phyloP scores from a whole-genome alignment of 192 early-diverging fungal species.

The Coemansia sp. region DNA sequence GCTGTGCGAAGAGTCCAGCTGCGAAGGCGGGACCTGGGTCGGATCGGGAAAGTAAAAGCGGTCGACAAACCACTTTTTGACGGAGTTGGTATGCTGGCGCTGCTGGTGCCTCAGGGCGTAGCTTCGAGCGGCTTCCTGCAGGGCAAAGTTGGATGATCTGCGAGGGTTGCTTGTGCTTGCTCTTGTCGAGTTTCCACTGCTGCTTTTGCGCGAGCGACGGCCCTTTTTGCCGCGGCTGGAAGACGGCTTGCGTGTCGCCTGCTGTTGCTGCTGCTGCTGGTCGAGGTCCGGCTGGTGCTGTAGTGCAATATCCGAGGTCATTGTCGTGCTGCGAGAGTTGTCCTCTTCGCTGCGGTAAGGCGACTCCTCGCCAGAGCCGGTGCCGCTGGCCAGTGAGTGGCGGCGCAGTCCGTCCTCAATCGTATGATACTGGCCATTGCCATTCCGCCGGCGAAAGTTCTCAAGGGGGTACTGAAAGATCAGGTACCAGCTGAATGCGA shows the following conservation, averaged over 20 bases:
- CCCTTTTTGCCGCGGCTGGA: slow-evolving; percentile 15
- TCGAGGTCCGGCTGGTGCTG: slow-evolving; percentile 9
- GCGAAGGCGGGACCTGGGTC: slow-evolving; percentile 41
- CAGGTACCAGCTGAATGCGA: slow-evolving; percentile 48
- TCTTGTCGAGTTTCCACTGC: slow-evolving; percentile 3
- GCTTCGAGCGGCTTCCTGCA: slow-evolving; percentile 40
- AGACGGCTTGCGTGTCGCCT: background rate
- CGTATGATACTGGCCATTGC: slow-evolving; percentile 26
- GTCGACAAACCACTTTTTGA: slow-evolving; percentile 46
- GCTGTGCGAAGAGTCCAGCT: slow-evolving; percentile 6
- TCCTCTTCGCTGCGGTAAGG: slow-evolving; percentile 26
- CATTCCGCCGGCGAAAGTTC: slow-evolving; percentile 26
- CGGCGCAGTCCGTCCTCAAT: slow-evolving; percentile 46
- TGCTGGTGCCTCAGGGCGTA: slow-evolving; percentile 46
- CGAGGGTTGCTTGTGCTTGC: slow-evolving; percentile 3
- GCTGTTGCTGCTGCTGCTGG: slow-evolving; percentile 6
- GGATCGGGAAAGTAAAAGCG: slow-evolving; percentile 49
- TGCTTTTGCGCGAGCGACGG: slow-evolving; percentile 27
- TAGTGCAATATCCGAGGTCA: slow-evolving; percentile 22
- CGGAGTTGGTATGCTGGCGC: slow-evolving; percentile 27
- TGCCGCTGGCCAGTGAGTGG: slow-evolving; percentile 24
- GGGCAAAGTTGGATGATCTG: slow-evolving; percentile 7
- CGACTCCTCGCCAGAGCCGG: slow-evolving; percentile 18
- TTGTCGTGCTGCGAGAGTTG: slow-evolving; percentile 30
- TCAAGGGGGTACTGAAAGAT: slow-evolving; percentile 42